These are phyloP conservation scores for Pythium monospermum DNA, from an alignment of 352 stramenopile species.

Conservation along the genomic window DNA sequence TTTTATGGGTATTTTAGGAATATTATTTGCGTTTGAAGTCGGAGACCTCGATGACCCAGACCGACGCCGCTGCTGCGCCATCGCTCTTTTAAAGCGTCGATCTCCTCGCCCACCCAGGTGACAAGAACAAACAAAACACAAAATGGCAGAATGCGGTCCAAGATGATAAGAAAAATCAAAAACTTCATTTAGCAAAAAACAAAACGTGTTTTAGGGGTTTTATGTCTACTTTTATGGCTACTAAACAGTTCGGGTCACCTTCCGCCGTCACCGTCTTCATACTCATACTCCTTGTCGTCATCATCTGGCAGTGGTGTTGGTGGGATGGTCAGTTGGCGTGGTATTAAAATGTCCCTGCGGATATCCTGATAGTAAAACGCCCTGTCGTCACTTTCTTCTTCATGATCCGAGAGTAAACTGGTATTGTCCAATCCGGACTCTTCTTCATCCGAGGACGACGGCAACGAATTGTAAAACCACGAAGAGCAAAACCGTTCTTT, in stretches of 20 bases:
- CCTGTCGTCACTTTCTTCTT: conserved; percentile 21
- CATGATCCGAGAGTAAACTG: conserved; percentile 29
- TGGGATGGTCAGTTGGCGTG: conserved; percentile 10
- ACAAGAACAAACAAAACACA: too few relatives aligned
- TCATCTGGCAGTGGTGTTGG: conserved; percentile 9
- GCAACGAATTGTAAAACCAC: conserved; percentile 59
- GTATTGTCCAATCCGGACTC: conserved; percentile 52
- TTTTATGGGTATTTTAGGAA: conserved; percentile 29
- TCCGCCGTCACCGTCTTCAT: conserved; percentile 4
- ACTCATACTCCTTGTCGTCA: conserved; percentile 9
- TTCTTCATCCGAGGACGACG: conserved; percentile 56
- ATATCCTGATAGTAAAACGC: conserved; percentile 24
- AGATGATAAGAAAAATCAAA: too few relatives aligned
- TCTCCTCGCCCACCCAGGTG: too few relatives aligned
- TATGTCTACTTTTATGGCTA: neutral
- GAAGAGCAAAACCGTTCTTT: conserved; percentile 59
- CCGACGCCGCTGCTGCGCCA: conserved; percentile 32
- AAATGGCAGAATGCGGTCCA: too few relatives aligned
- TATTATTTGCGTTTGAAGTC: conserved; percentile 74
- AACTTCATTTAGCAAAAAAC: too few relatives aligned
- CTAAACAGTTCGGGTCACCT: neutral
- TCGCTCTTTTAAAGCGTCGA: conserved; percentile 66
- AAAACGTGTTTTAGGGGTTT: too few relatives aligned
- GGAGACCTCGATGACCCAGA: conserved; percentile 27
- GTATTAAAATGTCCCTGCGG: neutral